Evolutionary conservation across 108 stramenopile genomes (phyloP).

Genomic region (Discostella pseudostelligera): DNA sequence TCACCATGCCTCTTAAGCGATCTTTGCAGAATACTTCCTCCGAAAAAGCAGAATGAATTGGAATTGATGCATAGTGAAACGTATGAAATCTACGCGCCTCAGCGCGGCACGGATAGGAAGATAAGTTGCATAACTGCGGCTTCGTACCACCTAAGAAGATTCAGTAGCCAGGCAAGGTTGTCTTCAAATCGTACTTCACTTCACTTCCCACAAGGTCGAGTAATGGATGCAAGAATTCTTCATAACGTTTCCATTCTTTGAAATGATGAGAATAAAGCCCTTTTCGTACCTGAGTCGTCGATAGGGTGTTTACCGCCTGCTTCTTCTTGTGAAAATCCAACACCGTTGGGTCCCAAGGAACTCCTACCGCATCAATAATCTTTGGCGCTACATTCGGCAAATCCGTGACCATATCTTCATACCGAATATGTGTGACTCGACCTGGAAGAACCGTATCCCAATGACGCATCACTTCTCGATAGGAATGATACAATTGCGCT

Average conservation of each 20-base stretch:
- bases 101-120: too few species aligned
- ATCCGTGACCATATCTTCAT: conserved; percentile 84
- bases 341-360: conserved; percentile 69
- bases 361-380: conserved; percentile 52
- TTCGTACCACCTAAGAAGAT: too few species aligned
- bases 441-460: conserved; percentile 71
- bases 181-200: conserved; percentile 52
- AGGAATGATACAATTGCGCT: conserved; percentile 69
- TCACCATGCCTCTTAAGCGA: too few species aligned
- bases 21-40: too few species aligned
- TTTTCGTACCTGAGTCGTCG: conserved; percentile 83
- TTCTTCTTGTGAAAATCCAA: conserved; percentile 87
- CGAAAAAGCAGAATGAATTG: too few species aligned
- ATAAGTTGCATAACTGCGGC: too few species aligned
- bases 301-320: conserved; percentile 85
- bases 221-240: conserved; percentile 50
- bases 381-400: conserved; percentile 60
- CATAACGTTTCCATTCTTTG: conserved; percentile 74
- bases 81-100: too few species aligned
- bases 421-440: conserved; percentile 77
- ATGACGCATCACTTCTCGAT: conserved; percentile 82
- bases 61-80: too few species aligned
- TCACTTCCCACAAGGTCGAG: conserved; percentile 50
- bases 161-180: conserved; percentile 53
- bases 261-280: conserved; percentile 79